A percentile compares a stretch with the other conserved stretches of the same genome.
Conservation (phyloP, 2,329 filamentous ascomycete species). For the Epichloe gansuensis region DNA sequence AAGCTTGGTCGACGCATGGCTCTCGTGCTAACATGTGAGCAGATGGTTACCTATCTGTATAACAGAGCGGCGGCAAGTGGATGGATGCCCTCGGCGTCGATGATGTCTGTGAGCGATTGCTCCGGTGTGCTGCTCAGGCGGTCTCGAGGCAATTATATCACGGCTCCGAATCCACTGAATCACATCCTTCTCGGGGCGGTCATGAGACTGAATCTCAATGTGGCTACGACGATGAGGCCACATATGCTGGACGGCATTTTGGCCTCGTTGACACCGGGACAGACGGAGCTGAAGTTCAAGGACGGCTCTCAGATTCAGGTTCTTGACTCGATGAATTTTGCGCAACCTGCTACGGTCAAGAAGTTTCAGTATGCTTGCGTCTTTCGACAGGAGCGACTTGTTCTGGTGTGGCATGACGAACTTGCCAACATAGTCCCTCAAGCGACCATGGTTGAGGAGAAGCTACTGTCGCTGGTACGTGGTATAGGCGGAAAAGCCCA, state of each 20-base stretch:
- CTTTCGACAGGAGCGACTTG: constrained; percentile 26
- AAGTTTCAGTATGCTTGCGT: constrained; percentile 31
- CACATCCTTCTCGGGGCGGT: constrained; percentile 28
- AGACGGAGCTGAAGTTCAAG: constrained; percentile 29
- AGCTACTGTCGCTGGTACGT: constrained; percentile 17
- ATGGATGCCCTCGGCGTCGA: constrained; percentile 16
- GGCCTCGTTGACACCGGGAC: constrained; percentile 24
- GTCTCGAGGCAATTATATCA: constrained; percentile 28
- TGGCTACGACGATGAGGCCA: constrained; percentile 37
- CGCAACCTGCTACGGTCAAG: constrained; percentile 26
- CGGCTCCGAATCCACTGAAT: constrained; percentile 26
- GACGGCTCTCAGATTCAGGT: constrained; percentile 33
- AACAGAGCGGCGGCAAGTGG: constrained; percentile 17
- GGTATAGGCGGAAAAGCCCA: background rate
- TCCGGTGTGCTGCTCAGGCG: constrained; percentile 26
- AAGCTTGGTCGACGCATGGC: background rate
- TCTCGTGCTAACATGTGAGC: background rate
- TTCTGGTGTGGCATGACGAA: constrained; percentile 32
- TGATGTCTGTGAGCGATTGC: constrained; percentile 11
- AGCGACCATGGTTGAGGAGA: constrained; percentile 22
- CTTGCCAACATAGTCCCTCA: constrained; percentile 27
- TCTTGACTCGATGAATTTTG: constrained; percentile 28
- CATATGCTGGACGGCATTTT: constrained; percentile 34
- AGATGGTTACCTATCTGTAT: constrained; percentile 22
- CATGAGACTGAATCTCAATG: constrained; percentile 30